Conservation (phyloP, 2,329 filamentous ascomycete genomes). For the Grosmannia serpens region DNA sequence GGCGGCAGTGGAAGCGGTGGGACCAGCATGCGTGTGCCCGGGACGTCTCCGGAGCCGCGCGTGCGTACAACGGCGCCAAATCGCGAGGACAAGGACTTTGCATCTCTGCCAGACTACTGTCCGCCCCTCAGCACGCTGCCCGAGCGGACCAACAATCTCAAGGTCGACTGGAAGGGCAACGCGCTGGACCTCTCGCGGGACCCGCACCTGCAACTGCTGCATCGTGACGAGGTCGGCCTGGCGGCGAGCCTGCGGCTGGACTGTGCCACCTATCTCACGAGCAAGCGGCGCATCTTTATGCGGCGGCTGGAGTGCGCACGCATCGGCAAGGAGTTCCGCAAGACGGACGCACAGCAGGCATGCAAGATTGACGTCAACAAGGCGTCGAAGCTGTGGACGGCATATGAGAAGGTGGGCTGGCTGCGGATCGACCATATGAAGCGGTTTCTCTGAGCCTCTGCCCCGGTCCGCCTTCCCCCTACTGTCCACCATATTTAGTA, state of each 20-base stretch:
- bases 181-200: slow-evolving; percentile 66
- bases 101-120: slow-evolving; percentile 58
- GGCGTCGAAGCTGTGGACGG: slow-evolving; percentile 82
- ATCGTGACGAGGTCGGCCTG: slow-evolving; percentile 65
- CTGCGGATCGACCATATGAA: slow-evolving; percentile 44
- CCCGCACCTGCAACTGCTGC: slow-evolving; percentile 57
- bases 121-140: slow-evolving; percentile 58
- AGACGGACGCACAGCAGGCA: slow-evolving; percentile 92
- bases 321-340: slow-evolving; percentile 75
- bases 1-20: neutral
- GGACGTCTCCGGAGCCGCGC: slow-evolving; percentile 11
- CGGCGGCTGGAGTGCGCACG: slow-evolving; percentile 56
- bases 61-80: slow-evolving; percentile 48
- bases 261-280: slow-evolving; percentile 80
- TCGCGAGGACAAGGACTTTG: slow-evolving; percentile 74
- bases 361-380: slow-evolving; percentile 99
- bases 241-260: slow-evolving; percentile 72
- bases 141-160: slow-evolving; percentile 56
- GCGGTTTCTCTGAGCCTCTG: slow-evolving; percentile 5
- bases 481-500: neutral
- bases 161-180: slow-evolving; percentile 79
- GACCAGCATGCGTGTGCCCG: neutral
- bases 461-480: too few relatives aligned
- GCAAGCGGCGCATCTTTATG: slow-evolving; percentile 85
- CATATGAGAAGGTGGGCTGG: slow-evolving; percentile 81